Base-by-base conservation (phyloP, 768 basidiomycete genomes). In the Gloeophyllum trabeum region DNA sequence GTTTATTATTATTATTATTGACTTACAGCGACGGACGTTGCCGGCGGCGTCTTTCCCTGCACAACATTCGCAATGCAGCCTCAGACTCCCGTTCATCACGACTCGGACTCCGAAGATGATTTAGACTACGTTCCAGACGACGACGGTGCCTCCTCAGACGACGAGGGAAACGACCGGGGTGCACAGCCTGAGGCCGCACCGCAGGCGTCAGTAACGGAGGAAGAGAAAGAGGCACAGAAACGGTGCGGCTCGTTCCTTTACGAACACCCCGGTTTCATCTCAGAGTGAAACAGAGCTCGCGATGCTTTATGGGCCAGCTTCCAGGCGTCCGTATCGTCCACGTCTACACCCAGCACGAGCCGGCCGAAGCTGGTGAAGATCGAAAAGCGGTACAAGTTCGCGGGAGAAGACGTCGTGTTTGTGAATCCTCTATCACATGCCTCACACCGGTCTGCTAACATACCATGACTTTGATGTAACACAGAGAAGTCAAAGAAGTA, bases 401-500 rank as follows among this genome's bases (percentile, higher is more conserved):
- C 86, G 1, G 89, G 88, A 19, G 79, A 90, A 46, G 73, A 79
- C 24, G 66, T 81, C 36, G 61, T 69, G 89, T 90, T 57, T 52
- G 81, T 68, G 3, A n/a, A 24, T 4, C 12, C 34, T 1, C 4
- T 25, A 42, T 6, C 12, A 23, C 30, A 4, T 42, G 20, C 35
- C 39, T 23, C 28, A 13, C 18, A 16, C 2, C 12, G 24, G n/a
- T n/a, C 7, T 39, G 43, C 2, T 14, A 41, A 42, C 30, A 48
- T 40, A 13, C 45, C 26, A 30, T 22, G 40, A 49, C 44, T 43
- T 34, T 35, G 22, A 30, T 32, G 42, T n/a, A n/a, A 28, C 39
- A 22, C 55, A 90, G 88, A 40, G 79, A 89, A 56, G 68, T 87
- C 1, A 67, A 76, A 14, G 79, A 86, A 45, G 88, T 90, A 2